phyloP scores from a whole-genome alignment of 2,329 filamentous ascomycete genomes.

The Rugonectria rugulosa region DNA sequence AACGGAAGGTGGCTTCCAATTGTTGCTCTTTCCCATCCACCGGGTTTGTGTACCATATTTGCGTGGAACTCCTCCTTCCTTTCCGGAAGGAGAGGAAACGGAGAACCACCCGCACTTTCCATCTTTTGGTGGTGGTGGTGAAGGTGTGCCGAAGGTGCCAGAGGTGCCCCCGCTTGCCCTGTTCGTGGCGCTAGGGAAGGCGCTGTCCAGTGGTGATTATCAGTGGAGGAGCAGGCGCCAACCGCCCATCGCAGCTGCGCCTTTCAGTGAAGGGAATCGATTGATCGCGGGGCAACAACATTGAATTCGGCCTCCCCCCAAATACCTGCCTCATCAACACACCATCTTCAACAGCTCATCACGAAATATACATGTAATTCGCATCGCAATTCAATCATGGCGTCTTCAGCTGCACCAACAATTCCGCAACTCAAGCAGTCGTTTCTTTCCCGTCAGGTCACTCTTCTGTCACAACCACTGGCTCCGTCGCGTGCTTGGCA shows the following conservation, averaged over 20 bases:
- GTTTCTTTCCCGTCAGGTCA: constrained; percentile 70
- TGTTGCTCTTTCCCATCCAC: neutral
- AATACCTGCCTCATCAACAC: neutral
- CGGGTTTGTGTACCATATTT: neutral
- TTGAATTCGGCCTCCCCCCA: neutral
- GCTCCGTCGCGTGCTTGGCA: constrained; percentile 63
- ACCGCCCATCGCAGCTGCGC: neutral
- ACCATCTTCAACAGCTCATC: neutral
- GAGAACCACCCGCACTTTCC: too few species aligned
- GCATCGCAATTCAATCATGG: constrained; percentile 9
- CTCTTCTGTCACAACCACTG: constrained; percentile 67
- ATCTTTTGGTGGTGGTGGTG: too few species aligned
- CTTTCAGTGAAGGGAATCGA: neutral
- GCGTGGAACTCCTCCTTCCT: too few species aligned
- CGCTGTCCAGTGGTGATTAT: neutral
- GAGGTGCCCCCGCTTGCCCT: too few species aligned
- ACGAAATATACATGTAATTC: neutral
- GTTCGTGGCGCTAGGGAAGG: too few species aligned
- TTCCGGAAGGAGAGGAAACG: too few species aligned
- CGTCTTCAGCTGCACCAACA: constrained; percentile 52
- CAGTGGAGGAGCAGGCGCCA: neutral
- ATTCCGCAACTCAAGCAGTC: constrained; percentile 68
- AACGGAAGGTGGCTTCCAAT: constrained; percentile 8
- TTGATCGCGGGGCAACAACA: neutral
- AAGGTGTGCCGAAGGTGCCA: too few species aligned